Conservation (phyloP, 768 basidiomycete genomes). For the Podaxis carcinomalis region DNA sequence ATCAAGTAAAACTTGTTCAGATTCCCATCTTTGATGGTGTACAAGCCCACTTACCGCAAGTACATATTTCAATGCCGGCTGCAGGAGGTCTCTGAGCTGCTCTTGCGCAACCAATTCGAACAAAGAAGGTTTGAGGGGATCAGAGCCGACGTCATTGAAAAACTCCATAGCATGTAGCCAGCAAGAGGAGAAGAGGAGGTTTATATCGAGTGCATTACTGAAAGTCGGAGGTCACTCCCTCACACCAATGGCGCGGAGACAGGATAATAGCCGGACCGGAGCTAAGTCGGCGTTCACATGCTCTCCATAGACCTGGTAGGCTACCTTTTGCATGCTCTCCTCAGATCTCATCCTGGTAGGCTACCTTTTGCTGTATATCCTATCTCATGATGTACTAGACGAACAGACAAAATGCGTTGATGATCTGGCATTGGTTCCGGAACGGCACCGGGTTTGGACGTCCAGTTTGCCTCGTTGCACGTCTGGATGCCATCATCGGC, state of each 20-base stretch:
- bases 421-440: background rate
- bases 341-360: too few species aligned
- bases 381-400: background rate
- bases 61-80: constrained; percentile 93
- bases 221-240: background rate
- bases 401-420: too few species aligned
- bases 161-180: constrained; percentile 57
- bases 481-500: background rate
- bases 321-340: too few species aligned
- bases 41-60: constrained; percentile 52
- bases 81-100: constrained; percentile 85
- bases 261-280: constrained; percentile 9
- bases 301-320: background rate
- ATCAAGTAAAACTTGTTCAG: background rate
- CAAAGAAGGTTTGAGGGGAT: constrained; percentile 73
- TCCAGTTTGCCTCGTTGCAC: constrained; percentile 1
- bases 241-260: background rate
- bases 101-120: constrained; percentile 95
- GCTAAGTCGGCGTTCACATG: constrained; percentile 9
- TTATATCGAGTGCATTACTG: constrained; percentile 3
- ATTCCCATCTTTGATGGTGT: background rate
- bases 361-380: background rate
- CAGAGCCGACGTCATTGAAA: constrained; percentile 71
- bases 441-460: background rate
- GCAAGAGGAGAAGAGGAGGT: background rate